Conservation (phyloP, 805 yeast species). For the Naumovozyma baii region DNA sequence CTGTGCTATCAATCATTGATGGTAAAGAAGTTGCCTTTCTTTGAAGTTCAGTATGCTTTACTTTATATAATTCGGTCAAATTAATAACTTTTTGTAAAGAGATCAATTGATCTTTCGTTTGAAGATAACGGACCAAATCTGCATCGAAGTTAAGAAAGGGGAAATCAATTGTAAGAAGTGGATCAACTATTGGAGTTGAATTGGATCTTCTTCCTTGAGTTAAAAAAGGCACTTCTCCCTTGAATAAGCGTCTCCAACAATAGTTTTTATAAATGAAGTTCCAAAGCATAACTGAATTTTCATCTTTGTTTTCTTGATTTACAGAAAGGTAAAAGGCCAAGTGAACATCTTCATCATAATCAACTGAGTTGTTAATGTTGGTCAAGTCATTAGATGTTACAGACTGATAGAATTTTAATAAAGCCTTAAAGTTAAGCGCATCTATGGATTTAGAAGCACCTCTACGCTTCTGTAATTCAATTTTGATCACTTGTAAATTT, state of each 20-base stretch:
- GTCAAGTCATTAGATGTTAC: conserved; percentile 6
- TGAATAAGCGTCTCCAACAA: conserved; percentile 23
- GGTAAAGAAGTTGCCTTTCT: conserved; percentile 20
- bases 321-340: conserved; percentile 19
- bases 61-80: conserved; percentile 11
- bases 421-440: conserved; percentile 15
- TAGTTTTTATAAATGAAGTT: conserved; percentile 24
- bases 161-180: conserved; percentile 16
- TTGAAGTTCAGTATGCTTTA: conserved; percentile 13
- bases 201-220: conserved; percentile 5
- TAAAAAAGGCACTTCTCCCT: conserved; percentile 23
- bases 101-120: conserved; percentile 15
- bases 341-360: conserved; percentile 25
- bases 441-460: conserved; percentile 10
- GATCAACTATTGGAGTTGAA: conserved; percentile 20
- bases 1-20: conserved; percentile 17
- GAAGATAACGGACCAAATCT: conserved; percentile 21
- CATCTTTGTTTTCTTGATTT: conserved; percentile 22
- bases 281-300: conserved; percentile 16
- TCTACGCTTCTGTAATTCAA: conserved; percentile 15
- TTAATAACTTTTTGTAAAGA: conserved; percentile 10
- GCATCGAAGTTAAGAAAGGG: conserved; percentile 16
- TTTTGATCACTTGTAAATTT: conserved; percentile 13
- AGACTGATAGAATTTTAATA: conserved; percentile 17
- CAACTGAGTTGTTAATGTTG: conserved; percentile 8